Evolutionary conservation across 371 early-diverging fungal species (phyloP).

Genomic region (Choanephora cucurbitarum): DNA sequence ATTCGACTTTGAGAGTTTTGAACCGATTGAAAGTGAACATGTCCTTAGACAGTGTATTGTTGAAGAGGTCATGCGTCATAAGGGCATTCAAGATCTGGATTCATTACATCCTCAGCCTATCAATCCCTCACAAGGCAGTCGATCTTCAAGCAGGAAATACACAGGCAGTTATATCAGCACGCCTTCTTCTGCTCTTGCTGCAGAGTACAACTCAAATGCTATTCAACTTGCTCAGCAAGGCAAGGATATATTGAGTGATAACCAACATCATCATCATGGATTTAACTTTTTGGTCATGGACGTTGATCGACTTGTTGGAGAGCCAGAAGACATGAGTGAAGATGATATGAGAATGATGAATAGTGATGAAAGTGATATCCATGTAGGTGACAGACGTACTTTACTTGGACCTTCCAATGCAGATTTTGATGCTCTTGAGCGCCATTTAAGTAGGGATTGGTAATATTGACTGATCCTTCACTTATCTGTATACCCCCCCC

Average conservation of each 20-base stretch:
- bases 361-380: conserved; percentile 21
- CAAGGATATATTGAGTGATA: conserved; percentile 20
- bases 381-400: conserved; percentile 23
- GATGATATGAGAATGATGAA: conserved; percentile 29
- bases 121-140: conserved; percentile 1
- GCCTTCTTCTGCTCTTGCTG: conserved; percentile 32
- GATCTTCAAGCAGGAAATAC: conserved; percentile 33
- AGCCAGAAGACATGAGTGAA: conserved; percentile 38
- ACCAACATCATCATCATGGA: neutral
- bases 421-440: conserved; percentile 22
- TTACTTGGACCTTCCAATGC: conserved; percentile 23
- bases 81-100: conserved; percentile 8
- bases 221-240: conserved; percentile 38
- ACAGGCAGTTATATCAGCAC: conserved; percentile 48
- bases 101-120: conserved; percentile 4
- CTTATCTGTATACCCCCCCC: neutral
- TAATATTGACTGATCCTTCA: conserved; percentile 10
- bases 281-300: conserved; percentile 17
- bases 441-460: conserved; percentile 32
- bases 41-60: conserved; percentile 41
- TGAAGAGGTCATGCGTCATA: conserved; percentile 35
- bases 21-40: conserved; percentile 42
- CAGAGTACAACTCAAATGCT: conserved; percentile 41
- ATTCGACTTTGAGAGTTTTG: conserved; percentile 54
- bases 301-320: conserved; percentile 22